Conservation (phyloP, 192 early-diverging fungal species). For the Gaertneriomyces semiglobifer region DNA sequence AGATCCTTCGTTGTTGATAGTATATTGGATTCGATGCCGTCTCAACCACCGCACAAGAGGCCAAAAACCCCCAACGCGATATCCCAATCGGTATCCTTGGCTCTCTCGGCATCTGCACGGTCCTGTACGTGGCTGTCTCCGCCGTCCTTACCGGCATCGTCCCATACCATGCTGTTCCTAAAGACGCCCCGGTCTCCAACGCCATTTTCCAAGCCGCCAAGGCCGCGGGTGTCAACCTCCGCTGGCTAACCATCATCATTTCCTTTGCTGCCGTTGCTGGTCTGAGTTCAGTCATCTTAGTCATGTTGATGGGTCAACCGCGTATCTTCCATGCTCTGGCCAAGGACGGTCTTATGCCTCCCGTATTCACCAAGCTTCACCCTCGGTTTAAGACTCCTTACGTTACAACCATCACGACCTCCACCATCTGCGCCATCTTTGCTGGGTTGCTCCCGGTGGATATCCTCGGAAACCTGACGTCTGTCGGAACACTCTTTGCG, state of each 20-base stretch:
- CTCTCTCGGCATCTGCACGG: slow-evolving; percentile 72
- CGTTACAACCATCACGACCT: slow-evolving; percentile 64
- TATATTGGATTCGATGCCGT: slow-evolving; percentile 90
- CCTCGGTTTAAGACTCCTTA: slow-evolving; percentile 71
- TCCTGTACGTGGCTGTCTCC: slow-evolving; percentile 71
- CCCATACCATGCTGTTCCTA: slow-evolving; percentile 20
- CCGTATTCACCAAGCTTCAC: slow-evolving; percentile 67
- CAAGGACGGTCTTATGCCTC: slow-evolving; percentile 76
- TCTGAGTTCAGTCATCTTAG: slow-evolving; percentile 75
- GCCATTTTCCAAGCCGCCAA: slow-evolving; percentile 30
- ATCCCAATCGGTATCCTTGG: slow-evolving; percentile 84
- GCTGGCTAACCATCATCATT: slow-evolving; percentile 75
- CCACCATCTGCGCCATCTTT: slow-evolving; percentile 60
- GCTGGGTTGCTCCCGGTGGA: slow-evolving; percentile 77
- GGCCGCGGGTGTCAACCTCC: slow-evolving; percentile 36
- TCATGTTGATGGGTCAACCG: slow-evolving; percentile 74
- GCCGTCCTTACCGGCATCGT: slow-evolving; percentile 73
- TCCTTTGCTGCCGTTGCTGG: slow-evolving; percentile 75
- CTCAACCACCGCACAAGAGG: slow-evolving; percentile 81
- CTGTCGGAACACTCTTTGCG: slow-evolving; percentile 74
- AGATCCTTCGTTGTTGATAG: neutral
- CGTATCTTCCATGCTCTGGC: slow-evolving; percentile 88
- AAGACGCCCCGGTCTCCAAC: slow-evolving; percentile 55
- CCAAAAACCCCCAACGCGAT: slow-evolving; percentile 72
- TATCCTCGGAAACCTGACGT: slow-evolving; percentile 79